Conservation (phyloP, 371 early-diverging fungal species). For the Mortierella sp. region DNA sequence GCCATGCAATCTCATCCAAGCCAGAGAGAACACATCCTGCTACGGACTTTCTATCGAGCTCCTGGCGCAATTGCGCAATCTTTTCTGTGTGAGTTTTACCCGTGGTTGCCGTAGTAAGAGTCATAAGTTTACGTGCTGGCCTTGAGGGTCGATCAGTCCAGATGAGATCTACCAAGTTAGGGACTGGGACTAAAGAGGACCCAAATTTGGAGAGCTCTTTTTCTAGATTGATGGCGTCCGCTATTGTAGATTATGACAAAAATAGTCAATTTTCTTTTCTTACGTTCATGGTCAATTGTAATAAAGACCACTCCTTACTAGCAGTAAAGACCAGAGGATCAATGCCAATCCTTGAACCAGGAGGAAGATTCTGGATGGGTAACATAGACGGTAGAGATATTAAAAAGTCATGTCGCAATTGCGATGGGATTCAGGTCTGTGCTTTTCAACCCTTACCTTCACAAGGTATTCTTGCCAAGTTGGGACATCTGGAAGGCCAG, state of each 20-base stretch:
- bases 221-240: conserved; percentile 71
- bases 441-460: conserved; percentile 55
- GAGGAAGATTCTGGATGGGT: conserved; percentile 65
- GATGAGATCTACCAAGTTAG: conserved; percentile 85
- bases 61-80: conserved; percentile 68
- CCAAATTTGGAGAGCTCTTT: conserved; percentile 63
- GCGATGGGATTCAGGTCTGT: neutral
- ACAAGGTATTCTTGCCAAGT: conserved; percentile 90
- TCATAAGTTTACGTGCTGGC: conserved; percentile 72
- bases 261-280: neutral
- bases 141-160: conserved; percentile 80
- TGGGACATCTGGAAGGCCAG: conserved; percentile 89
- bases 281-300: neutral
- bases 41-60: conserved; percentile 64
- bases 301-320: conserved; percentile 52
- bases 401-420: neutral
- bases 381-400: neutral
- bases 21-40: conserved; percentile 86
- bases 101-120: conserved; percentile 78
- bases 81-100: conserved; percentile 73
- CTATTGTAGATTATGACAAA: conserved; percentile 14
- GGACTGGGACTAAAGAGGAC: conserved; percentile 69
- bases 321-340: conserved; percentile 88
- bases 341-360: conserved; percentile 82
- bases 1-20: conserved; percentile 96